Percentiles rank a stretch among this genome's conserved stretches.
Conservation (phyloP, 345 rosid genomes). For the Excoecaria agallocha region DNA sequence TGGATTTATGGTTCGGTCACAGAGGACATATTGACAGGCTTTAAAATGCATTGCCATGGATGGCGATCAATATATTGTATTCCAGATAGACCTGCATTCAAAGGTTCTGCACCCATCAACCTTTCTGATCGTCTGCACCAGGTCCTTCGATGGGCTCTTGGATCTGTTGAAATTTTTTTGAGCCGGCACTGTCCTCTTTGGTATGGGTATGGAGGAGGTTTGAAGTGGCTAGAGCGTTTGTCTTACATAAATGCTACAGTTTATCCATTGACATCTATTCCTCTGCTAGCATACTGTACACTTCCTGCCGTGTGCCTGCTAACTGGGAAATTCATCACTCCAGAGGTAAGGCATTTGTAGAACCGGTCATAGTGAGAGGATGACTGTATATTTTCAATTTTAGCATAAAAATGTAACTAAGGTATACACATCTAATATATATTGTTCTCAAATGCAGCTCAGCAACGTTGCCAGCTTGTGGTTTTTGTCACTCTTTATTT, state of each 20-base stretch:
- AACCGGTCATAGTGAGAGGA: neutral
- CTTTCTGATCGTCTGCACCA: conserved; percentile 60
- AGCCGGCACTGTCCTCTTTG: conserved; percentile 75
- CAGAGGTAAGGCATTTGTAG: conserved; percentile 40
- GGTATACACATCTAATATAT: neutral
- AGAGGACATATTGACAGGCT: conserved; percentile 68
- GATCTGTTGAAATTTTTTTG: conserved; percentile 67
- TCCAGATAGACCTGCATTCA: conserved; percentile 59
- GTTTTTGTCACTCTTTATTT: conserved; percentile 60
- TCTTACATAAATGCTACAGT: conserved; percentile 60
- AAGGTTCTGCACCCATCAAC: conserved; percentile 61
- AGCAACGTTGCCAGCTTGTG: conserved; percentile 51
- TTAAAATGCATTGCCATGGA: conserved; percentile 76
- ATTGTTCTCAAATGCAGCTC: conserved; percentile 40
- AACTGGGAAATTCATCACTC: conserved; percentile 64
- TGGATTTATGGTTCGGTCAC: conserved; percentile 76
- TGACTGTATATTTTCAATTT: neutral
- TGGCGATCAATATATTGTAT: conserved; percentile 73
- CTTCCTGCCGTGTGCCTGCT: conserved; percentile 70
- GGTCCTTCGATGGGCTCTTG: conserved; percentile 65
- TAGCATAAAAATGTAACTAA: neutral
- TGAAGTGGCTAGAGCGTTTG: conserved; percentile 61
- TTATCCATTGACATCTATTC: conserved; percentile 67
- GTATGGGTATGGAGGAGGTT: conserved; percentile 71
- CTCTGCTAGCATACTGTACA: conserved; percentile 59